Conservation (phyloP, 2,329 filamentous ascomycete genomes). For the Fusarium sp. region DNA sequence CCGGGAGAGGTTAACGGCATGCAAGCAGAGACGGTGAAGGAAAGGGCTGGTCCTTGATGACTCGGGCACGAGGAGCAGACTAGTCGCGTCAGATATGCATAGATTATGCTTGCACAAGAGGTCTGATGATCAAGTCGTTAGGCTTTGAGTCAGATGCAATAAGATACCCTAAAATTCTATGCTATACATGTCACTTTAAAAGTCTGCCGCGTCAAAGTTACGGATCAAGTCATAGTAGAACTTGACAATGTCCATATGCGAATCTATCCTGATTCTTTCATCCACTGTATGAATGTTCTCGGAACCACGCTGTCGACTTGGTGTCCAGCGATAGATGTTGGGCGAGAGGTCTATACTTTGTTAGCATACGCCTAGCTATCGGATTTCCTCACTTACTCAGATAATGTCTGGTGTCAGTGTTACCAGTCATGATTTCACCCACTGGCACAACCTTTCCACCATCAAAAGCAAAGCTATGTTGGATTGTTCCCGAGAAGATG, state of each 20-base stretch:
- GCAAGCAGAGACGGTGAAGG: slow-evolving; percentile 10
- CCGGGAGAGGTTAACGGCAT: slow-evolving; percentile 2
- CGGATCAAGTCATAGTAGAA: slow-evolving; percentile 60
- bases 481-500: slow-evolving; percentile 64
- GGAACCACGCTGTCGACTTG: slow-evolving; percentile 45
- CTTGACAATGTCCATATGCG: slow-evolving; percentile 56
- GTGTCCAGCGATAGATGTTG: slow-evolving; percentile 60
- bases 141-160: not conserved
- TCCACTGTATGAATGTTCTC: slow-evolving; percentile 58
- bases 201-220: slow-evolving; percentile 58
- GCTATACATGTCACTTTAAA: slow-evolving; percentile 23
- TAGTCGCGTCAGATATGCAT: slow-evolving; percentile 4
- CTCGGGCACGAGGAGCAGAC: not conserved
- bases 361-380: not conserved
- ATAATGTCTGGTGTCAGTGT: slow-evolving; percentile 59
- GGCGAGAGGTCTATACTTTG: slow-evolving; percentile 45
- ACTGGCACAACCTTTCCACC: slow-evolving; percentile 65
- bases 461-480: slow-evolving; percentile 59
- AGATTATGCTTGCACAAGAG: not conserved
- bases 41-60: not conserved
- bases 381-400: slow-evolving; percentile 47
- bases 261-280: slow-evolving; percentile 55
- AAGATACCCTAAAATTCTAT: slow-evolving; percentile 9
- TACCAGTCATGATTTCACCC: slow-evolving; percentile 59
- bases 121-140: slow-evolving; percentile 3